These are phyloP conservation scores for Rutidosis leptorrhynchoides DNA, from an alignment of 129 eudicot species.

Conservation along the genomic window DNA sequence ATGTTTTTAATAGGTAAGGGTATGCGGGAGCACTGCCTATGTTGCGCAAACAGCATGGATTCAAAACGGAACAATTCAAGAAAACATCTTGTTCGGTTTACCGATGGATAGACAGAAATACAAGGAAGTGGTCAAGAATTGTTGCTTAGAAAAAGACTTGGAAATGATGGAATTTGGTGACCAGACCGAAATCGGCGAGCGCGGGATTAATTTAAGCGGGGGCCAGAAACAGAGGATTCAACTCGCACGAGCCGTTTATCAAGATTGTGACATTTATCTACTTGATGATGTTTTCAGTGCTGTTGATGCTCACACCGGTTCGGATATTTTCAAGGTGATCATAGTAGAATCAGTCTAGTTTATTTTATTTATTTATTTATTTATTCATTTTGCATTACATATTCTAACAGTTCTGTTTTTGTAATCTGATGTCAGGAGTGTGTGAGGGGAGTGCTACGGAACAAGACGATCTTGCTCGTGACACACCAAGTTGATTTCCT, in stretches of 20 bases:
- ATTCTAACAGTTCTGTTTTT: background rate
- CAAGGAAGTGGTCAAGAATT: slow-evolving; percentile 52
- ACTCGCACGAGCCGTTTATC: slow-evolving; percentile 92
- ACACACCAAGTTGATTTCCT: slow-evolving; percentile 98
- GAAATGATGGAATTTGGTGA: slow-evolving; percentile 89
- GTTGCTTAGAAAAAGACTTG: slow-evolving; percentile 81
- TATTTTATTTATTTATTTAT: background rate
- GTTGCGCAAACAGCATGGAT: slow-evolving; percentile 94
- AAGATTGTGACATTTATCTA: slow-evolving; percentile 79
- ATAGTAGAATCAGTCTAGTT: background rate
- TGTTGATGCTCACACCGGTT: slow-evolving; percentile 94
- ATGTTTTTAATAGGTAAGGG: slow-evolving; percentile 45
- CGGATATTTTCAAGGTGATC: slow-evolving; percentile 69
- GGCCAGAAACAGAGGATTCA: slow-evolving; percentile 96
- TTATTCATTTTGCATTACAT: background rate
- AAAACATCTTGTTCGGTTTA: slow-evolving; percentile 67
- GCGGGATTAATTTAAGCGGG: slow-evolving; percentile 85
- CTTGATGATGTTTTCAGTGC: slow-evolving; percentile 95
- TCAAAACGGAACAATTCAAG: slow-evolving; percentile 76
- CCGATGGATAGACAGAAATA: slow-evolving; percentile 61
- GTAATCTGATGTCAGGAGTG: slow-evolving; percentile 40
- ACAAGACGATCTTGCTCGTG: slow-evolving; percentile 72
- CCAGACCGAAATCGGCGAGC: slow-evolving; percentile 91
- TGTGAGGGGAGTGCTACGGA: slow-evolving; percentile 66
- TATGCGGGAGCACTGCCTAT: slow-evolving; percentile 79